phyloP scores from a whole-genome alignment of 805 yeast species.

The Myxozyma monticola region DNA sequence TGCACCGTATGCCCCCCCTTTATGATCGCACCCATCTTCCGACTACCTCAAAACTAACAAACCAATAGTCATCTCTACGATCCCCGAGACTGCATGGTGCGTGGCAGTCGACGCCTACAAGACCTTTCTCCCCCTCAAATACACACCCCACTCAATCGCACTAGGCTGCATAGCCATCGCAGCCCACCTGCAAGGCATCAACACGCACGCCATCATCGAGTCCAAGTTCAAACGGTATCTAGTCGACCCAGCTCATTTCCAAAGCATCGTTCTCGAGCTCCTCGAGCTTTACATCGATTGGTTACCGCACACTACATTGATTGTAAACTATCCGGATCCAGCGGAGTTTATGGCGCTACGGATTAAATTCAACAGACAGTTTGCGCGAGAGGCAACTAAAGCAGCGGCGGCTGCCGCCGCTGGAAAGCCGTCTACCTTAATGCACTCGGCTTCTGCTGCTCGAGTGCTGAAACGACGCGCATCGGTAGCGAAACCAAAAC shows the following conservation, averaged over 20 bases:
- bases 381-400: too few species aligned
- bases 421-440: too few species aligned
- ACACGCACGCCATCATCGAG: too few species aligned
- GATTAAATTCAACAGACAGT: slow-evolving; percentile 22
- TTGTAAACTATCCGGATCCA: slow-evolving; percentile 10
- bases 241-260: neutral
- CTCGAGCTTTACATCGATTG: slow-evolving; percentile 30
- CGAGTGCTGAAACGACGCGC: neutral
- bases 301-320: slow-evolving; percentile 23
- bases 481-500: neutral
- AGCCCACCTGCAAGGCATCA: too few species aligned
- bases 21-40: too few species aligned
- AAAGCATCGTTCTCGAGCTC: slow-evolving; percentile 25
- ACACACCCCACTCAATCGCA: slow-evolving; percentile 72
- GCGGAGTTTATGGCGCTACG: slow-evolving; percentile 24
- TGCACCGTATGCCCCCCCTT: slow-evolving; percentile 22
- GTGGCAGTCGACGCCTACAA: slow-evolving; percentile 65
- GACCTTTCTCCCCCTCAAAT: slow-evolving; percentile 60
- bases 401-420: too few species aligned
- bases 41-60: too few species aligned
- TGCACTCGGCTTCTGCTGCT: too few species aligned
- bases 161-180: slow-evolving; percentile 61
- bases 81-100: slow-evolving; percentile 62
- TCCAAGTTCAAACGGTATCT: too few species aligned
- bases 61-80: slow-evolving; percentile 35